Base-by-base conservation (phyloP, 2,329 filamentous ascomycete genomes). In the Cytospora schulzeri region DNA sequence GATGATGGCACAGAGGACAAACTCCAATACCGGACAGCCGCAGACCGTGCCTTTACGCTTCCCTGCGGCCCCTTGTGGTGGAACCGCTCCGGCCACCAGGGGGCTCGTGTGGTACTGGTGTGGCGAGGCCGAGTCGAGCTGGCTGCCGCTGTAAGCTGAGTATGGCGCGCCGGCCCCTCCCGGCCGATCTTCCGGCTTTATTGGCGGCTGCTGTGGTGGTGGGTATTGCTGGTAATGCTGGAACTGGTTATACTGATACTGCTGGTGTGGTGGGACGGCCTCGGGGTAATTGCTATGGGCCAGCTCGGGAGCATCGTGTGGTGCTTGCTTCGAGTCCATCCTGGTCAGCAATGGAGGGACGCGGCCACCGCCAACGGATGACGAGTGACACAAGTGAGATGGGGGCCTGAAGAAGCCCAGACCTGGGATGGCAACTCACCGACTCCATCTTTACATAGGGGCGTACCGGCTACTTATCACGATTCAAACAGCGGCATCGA, bases 1-100 rank as follows among this genome's bases (percentile, higher is more conserved):
- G 64, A 81, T 76, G 62, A 78, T 74, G 60, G 71, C 66, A 4
- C 77, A 78, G 15, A 83, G 74, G 28, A 78, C 65, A 45, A 81
- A 77, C 2, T 81, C 76, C 11, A 79, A 57, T 11, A 74, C 57
- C 6, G 75, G 71, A 66, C 76, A 80, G n/a, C 77, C 77, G 56
- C 71, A 75, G 38, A 78, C 66, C n/a, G 57, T 69, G 51, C 63
- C 54, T 48, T 57, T 60, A 33, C 38, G 52, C 50, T 48, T 66
- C 29, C 33, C 57, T 2, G 33, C 55, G 57, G 5, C 29, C 3
- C 48, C 29, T 19, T 12, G 17, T 8, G 45, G 19, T 54, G 64
- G 19, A 31, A 57, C 35, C 51, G 58, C 24, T 55, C 35, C 53
- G 19, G 31, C 29, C 15, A 41, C 15, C 1, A 19, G 38, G 22